Evolutionary conservation across 2,329 filamentous ascomycete species (phyloP).

Genomic region (Penicillium sp.): DNA sequence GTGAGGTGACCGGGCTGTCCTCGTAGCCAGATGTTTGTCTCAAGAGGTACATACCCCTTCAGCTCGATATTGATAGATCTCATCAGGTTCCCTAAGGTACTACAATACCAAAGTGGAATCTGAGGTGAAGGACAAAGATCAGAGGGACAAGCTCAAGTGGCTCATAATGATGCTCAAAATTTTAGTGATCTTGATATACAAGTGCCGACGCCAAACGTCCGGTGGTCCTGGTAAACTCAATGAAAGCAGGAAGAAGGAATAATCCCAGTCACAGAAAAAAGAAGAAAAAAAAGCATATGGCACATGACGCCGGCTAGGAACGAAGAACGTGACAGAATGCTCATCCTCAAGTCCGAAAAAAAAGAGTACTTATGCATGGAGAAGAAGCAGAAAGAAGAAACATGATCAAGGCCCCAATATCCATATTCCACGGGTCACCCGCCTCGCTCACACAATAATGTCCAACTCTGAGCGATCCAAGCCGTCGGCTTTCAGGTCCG

Average conservation of each 20-base stretch:
- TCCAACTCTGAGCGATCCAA: slow-evolving; percentile 73
- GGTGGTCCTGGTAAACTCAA: slow-evolving; percentile 15
- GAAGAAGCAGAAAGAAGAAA: slow-evolving; percentile 8
- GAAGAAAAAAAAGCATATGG: slow-evolving; percentile 7
- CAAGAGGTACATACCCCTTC: no score
- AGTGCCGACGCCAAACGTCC: slow-evolving; percentile 18
- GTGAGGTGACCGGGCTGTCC: no score
- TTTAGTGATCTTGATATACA: slow-evolving; percentile 22
- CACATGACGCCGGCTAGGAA: slow-evolving; percentile 17
- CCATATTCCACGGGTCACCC: slow-evolving; percentile 5
- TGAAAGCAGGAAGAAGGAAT: slow-evolving; percentile 10
- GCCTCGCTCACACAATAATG: slow-evolving; percentile 62
- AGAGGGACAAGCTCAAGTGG: no score
- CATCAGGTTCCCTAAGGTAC: no score
- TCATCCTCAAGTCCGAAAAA: not conserved
- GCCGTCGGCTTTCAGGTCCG: slow-evolving; percentile 73
- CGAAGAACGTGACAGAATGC: not conserved
- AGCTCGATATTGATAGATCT: no score
- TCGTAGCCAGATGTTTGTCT: no score
- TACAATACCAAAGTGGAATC: no score
- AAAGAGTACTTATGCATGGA: slow-evolving; percentile 18
- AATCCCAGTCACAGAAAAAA: not conserved
- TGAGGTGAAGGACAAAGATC: no score
- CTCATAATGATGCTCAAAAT: not conserved
- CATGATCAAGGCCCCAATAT: not conserved